These are phyloP conservation scores for Phaeosphaeriaceae sp. DNA, from an alignment of 2,329 filamentous ascomycete genomes.

Conservation along the genomic window DNA sequence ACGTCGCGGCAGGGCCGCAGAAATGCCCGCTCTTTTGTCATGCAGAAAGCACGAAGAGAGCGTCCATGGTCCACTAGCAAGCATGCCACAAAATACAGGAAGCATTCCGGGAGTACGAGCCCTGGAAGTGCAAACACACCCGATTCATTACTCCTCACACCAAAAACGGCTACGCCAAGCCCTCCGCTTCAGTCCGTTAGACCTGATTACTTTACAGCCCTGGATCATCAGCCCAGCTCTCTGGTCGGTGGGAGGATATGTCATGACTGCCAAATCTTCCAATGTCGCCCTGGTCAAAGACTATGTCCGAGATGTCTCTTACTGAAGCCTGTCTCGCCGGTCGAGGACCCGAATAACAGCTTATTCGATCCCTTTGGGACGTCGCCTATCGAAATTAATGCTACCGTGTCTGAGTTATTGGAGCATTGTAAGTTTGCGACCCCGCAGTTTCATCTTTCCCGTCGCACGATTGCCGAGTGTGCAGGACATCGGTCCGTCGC, in stretches of 20 bases:
- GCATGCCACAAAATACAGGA: slow-evolving; percentile 33
- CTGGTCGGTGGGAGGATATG: slow-evolving; percentile 33
- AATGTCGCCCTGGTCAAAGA: slow-evolving; percentile 37
- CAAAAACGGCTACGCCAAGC: slow-evolving; percentile 42
- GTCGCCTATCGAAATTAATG: slow-evolving; percentile 34
- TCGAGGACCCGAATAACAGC: slow-evolving; percentile 33
- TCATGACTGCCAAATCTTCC: slow-evolving; percentile 38
- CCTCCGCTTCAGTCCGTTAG: slow-evolving; percentile 26
- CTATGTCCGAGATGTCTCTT: slow-evolving; percentile 39
- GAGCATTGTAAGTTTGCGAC: slow-evolving; percentile 43
- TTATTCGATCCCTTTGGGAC: slow-evolving; percentile 45
- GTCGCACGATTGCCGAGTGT: not conserved
- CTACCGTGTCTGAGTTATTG: slow-evolving; percentile 39
- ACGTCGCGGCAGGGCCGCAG: slow-evolving; percentile 47
- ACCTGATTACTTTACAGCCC: slow-evolving; percentile 27
- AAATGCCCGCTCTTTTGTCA: slow-evolving; percentile 50
- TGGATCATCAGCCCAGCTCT: slow-evolving; percentile 11
- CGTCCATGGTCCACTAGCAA: slow-evolving; percentile 50
- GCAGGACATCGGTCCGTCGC: not conserved
- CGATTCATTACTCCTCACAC: slow-evolving; percentile 29
- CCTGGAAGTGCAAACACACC: slow-evolving; percentile 39
- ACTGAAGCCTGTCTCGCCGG: slow-evolving; percentile 23
- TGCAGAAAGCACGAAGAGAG: slow-evolving; percentile 48
- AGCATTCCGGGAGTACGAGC: slow-evolving; percentile 17
- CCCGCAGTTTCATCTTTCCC: slow-evolving; percentile 13